Conservation (phyloP, 768 basidiomycete species). For the Rhizopogon vulgaris region DNA sequence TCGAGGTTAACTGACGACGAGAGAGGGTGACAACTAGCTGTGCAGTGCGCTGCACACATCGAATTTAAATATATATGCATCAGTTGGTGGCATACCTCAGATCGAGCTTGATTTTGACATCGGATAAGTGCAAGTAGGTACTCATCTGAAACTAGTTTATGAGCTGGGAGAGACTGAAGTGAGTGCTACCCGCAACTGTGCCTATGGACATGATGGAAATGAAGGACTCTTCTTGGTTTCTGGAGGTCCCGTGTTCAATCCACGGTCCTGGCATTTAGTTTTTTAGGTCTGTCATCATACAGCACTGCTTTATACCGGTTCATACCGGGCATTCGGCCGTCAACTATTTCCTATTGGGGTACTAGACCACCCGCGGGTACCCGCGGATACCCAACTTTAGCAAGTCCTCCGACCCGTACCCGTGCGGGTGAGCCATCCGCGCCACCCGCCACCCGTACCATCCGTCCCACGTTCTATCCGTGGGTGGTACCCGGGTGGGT, state of each 20-base stretch:
- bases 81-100: background rate
- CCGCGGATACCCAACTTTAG: too few relatives aligned
- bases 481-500: background rate
- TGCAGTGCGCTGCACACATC: background rate
- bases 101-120: too few relatives aligned
- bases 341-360: background rate
- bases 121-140: too few relatives aligned
- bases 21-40: background rate
- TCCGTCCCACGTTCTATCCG: background rate
- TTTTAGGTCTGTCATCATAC: constrained; percentile 6
- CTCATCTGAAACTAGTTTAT: background rate
- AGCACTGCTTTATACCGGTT: too few relatives aligned
- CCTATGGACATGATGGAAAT: too few relatives aligned
- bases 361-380: background rate
- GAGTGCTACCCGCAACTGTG: too few relatives aligned
- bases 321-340: background rate
- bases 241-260: constrained; percentile 55
- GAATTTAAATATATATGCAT: background rate
- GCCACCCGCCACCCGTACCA: background rate
- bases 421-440: background rate
- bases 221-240: too few relatives aligned
- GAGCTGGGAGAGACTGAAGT: too few relatives aligned
- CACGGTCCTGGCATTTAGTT: constrained; percentile 43
- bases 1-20: background rate
- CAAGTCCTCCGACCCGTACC: background rate